A percentile compares a stretch with the other conserved stretches of the same genome.
These are phyloP conservation scores for Panellus pusillus DNA, from an alignment of 768 basidiomycete genomes.

Conservation along the genomic window DNA sequence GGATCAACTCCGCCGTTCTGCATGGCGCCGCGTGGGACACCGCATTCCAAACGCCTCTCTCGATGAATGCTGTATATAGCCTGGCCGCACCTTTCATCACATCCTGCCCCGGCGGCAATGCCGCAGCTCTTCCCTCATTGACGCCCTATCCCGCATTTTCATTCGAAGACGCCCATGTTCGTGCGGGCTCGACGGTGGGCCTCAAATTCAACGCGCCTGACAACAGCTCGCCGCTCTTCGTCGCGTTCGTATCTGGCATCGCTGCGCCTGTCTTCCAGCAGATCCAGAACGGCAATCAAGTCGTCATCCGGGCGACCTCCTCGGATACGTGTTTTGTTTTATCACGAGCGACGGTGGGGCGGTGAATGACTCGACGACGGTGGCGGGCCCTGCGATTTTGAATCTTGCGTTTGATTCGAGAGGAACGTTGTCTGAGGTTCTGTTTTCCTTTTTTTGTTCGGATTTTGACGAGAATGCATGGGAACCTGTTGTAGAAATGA, in stretches of 20 bases:
- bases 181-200: conserved; percentile 27
- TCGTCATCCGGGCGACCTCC: conserved; percentile 39
- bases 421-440: conserved; percentile 7
- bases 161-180: conserved; percentile 24
- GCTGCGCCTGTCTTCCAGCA: conserved; percentile 41
- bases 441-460: neutral
- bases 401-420: conserved; percentile 36
- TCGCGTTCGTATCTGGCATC: conserved; percentile 49
- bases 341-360: conserved; percentile 40
- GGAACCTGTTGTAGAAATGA: too few relatives aligned
- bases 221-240: conserved; percentile 32
- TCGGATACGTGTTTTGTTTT: conserved; percentile 54
- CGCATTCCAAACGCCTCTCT: conserved; percentile 47
- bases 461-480: too few relatives aligned
- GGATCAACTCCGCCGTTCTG: conserved; percentile 43
- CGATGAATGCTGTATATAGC: conserved; percentile 40
- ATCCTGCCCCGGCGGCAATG: conserved; percentile 53
- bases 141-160: conserved; percentile 47
- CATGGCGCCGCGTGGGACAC: conserved; percentile 46
- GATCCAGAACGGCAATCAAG: conserved; percentile 31
- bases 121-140: conserved; percentile 41
- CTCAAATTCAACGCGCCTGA: conserved; percentile 26
- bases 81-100: conserved; percentile 46
- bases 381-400: conserved; percentile 59
- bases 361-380: conserved; percentile 45